phyloP scores from a whole-genome alignment of 345 rosid genomes.

The Isatis tinctoria region DNA sequence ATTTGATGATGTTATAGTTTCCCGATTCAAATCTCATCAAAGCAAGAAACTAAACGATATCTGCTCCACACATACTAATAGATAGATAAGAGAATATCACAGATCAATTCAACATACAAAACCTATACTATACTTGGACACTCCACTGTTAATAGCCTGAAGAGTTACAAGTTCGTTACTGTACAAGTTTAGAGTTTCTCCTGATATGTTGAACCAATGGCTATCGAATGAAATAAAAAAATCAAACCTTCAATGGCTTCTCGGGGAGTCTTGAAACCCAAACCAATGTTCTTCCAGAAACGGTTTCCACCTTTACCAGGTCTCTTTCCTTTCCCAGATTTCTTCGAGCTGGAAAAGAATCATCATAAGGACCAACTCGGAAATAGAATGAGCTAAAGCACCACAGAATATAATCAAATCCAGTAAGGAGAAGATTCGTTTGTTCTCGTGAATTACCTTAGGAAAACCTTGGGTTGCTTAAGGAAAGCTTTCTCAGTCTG shows the following conservation, averaged over 20 bases:
- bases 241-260: constrained; percentile 78
- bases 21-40: neutral
- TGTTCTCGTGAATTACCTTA: constrained; percentile 33
- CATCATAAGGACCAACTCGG: neutral
- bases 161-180: no score
- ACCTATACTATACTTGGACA: neutral
- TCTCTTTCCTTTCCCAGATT: constrained; percentile 78
- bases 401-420: neutral
- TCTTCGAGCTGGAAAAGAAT: constrained; percentile 54
- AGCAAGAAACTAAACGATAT: neutral
- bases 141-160: neutral
- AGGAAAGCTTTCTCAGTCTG: constrained; percentile 84
- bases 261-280: constrained; percentile 93
- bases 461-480: constrained; percentile 82
- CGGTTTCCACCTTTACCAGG: constrained; percentile 98
- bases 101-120: neutral
- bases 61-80: neutral
- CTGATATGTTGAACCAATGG: neutral
- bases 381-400: neutral
- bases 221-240: neutral
- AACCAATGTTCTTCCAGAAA: constrained; percentile 79
- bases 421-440: neutral
- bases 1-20: neutral
- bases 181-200: neutral
- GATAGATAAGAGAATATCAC: neutral